A percentile compares a stretch with the other conserved stretches of the same genome.
Conservation (phyloP, 352 stramenopile species). For the Aphanomyces invadans region DNA sequence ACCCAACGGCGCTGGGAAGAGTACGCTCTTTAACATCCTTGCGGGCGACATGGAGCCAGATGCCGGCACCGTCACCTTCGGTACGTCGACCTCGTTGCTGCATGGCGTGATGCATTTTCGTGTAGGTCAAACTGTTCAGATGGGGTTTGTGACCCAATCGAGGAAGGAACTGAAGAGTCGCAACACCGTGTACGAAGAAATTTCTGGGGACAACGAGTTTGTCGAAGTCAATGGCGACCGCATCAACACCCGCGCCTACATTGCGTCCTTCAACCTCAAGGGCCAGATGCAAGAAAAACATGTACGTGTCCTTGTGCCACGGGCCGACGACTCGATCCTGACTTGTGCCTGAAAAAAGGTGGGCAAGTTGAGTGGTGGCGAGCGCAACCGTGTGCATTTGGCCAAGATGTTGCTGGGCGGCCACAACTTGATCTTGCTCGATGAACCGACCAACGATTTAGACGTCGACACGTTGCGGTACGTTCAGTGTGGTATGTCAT, state of each 20-base stretch:
- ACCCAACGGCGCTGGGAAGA: slow-evolving; percentile 96
- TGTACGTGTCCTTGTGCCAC: no score
- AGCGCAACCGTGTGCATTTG: slow-evolving; percentile 80
- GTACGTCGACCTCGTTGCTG: background rate
- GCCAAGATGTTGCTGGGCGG: slow-evolving; percentile 78
- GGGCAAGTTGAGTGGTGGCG: slow-evolving; percentile 60
- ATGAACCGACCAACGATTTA: slow-evolving; percentile 84
- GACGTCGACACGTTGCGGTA: slow-evolving; percentile 72
- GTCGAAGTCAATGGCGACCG: slow-evolving; percentile 62
- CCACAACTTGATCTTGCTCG: slow-evolving; percentile 83
- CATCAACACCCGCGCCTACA: slow-evolving; percentile 80
- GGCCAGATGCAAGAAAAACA: slow-evolving; percentile 81
- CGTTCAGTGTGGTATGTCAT: slow-evolving; percentile 6
- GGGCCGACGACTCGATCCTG: no score
- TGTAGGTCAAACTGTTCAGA: slow-evolving; percentile 60
- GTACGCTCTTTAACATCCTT: slow-evolving; percentile 94
- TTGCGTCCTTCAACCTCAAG: slow-evolving; percentile 81
- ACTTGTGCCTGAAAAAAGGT: no score
- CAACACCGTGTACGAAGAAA: slow-evolving; percentile 75
- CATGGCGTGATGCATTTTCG: background rate
- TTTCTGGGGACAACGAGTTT: slow-evolving; percentile 81
- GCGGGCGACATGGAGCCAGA: slow-evolving; percentile 86
- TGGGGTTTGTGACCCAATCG: slow-evolving; percentile 73
- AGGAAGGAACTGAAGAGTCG: slow-evolving; percentile 57
- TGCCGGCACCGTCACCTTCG: slow-evolving; percentile 54